phyloP scores from a whole-genome alignment of 768 basidiomycete genomes.

The Nidularia sp. region DNA sequence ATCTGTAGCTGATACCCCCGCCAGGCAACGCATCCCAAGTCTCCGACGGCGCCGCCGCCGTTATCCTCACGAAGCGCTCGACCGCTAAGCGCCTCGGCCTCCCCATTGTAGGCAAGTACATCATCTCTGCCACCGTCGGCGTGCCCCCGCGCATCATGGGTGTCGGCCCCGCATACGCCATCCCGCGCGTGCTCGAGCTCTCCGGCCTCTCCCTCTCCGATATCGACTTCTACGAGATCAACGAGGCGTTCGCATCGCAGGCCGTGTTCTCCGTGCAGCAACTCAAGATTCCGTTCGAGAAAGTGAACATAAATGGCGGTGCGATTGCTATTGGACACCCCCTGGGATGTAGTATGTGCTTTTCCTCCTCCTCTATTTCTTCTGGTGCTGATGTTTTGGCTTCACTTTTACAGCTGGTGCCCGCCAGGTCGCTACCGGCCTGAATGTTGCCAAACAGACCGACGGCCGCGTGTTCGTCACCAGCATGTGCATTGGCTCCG shows the following conservation, averaged over 20 bases:
- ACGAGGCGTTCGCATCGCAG: constrained; percentile 86
- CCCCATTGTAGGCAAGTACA: constrained; percentile 85
- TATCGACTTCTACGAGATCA: constrained; percentile 89
- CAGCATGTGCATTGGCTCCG: constrained; percentile 87
- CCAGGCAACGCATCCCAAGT: constrained; percentile 74
- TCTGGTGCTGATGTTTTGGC: constrained; percentile 1
- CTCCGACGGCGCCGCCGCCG: constrained; percentile 90
- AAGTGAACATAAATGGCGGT: constrained; percentile 86
- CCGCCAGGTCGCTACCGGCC: constrained; percentile 81
- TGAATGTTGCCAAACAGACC: constrained; percentile 77
- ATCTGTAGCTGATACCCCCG: too few relatives aligned
- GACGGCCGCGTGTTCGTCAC: constrained; percentile 78
- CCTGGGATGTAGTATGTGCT: constrained; percentile 70
- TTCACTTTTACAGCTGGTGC: constrained; percentile 56
- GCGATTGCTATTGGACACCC: constrained; percentile 91
- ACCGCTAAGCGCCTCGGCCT: constrained; percentile 79
- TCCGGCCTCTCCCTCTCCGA: constrained; percentile 64
- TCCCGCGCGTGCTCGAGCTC: constrained; percentile 68
- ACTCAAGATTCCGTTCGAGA: constrained; percentile 66
- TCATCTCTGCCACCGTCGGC: constrained; percentile 65
- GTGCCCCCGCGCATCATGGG: constrained; percentile 90
- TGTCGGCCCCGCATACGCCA: constrained; percentile 86
- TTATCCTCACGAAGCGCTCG: constrained; percentile 76
- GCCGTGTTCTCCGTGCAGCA: constrained; percentile 71
- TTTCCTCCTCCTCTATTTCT: constrained; percentile 4